Evolutionary conservation across 2,329 filamentous ascomycete species (phyloP), one percentile per base, ranked within the genome.

Genomic region (Paracoccidioides lutzii): DNA sequence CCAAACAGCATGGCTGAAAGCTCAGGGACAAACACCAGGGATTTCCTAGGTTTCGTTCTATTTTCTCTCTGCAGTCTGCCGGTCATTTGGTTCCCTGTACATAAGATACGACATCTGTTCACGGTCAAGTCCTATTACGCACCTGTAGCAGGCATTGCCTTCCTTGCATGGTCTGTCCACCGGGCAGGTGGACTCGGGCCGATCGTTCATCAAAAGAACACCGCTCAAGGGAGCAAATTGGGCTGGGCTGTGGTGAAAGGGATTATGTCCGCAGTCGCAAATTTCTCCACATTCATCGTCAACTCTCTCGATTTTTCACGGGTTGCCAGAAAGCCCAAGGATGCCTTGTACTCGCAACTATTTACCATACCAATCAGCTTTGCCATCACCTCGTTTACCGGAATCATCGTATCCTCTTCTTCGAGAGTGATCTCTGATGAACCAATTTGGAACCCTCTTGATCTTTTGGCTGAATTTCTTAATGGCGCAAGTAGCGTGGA

Each of bases 61-160:
- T 95, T 95, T 70, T 95, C 88, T 88, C 67, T 88, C 2, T 75
- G 79, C 59, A 90, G 86, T 1, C 76, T 95, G 0, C 89, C 90
- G 0, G 88, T 88, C 22, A 84, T 95, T 58, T 95, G 87, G 84
- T 90, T 93, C 62, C 89, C 88, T 0, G 88, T 95, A 1, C 87
- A 95, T 71, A 82, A 91, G 72, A 84, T 95, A 64, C 83, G 90
- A 48, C 90, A 95, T 68, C 75, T 95, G 3, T 95, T 95, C 73
- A 95, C 90, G 0, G 86, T 88, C 66, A 96, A 96, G 73, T 83
- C 90, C 0, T 87, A 83, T 66, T 81, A 94, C 58, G 90, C 93
- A 0, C 90, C 90, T 0, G 78, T 79, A 41, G 89, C 88, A n/a
- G 90, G 87, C 52, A 76, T 95, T 52, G 82, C 87, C 12, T 93